phyloP scores from a whole-genome alignment of 2,329 filamentous ascomycete genomes.

The Fusarium verticillioides region DNA sequence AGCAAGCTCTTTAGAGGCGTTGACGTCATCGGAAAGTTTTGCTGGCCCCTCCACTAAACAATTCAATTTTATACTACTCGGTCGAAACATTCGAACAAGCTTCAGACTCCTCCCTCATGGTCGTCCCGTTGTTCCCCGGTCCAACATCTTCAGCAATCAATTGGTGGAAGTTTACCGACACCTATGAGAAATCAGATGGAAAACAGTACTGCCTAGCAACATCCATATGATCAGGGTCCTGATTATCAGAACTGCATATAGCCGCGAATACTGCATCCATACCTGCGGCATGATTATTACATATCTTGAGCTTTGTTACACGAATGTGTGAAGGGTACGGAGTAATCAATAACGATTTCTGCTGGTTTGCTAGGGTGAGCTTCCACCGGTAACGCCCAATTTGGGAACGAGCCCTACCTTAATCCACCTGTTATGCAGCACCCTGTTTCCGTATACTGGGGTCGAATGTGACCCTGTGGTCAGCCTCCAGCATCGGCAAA shows the following conservation, averaged over 20 bases:
- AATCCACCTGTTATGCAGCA: constrained; percentile 17
- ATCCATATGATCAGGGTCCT: constrained; percentile 22
- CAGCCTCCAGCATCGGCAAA: constrained; percentile 21
- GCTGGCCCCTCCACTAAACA: neutral
- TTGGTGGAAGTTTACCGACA: constrained; percentile 32
- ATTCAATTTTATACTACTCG: neutral
- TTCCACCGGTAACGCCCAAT: constrained; percentile 22
- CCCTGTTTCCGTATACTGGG: constrained; percentile 19
- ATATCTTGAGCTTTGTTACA: constrained; percentile 6
- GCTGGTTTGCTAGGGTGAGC: neutral
- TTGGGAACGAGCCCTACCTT: constrained; percentile 29
- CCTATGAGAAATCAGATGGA: neutral
- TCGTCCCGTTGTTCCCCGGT: neutral
- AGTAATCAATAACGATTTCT: neutral
- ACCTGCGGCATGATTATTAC: constrained; percentile 15
- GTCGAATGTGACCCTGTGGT: constrained; percentile 25
- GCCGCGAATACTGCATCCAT: constrained; percentile 24
- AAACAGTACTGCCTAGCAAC: neutral
- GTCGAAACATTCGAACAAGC: neutral
- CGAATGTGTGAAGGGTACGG: constrained; percentile 1
- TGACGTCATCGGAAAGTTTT: constrained; percentile 37
- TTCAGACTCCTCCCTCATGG: neutral
- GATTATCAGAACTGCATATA: constrained; percentile 16
- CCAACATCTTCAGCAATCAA: neutral
- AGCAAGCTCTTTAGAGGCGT: constrained; percentile 32